These are phyloP conservation scores for Olyra latifolia DNA, from an alignment of 176 grass and related monocot species.

Conservation along the genomic window DNA sequence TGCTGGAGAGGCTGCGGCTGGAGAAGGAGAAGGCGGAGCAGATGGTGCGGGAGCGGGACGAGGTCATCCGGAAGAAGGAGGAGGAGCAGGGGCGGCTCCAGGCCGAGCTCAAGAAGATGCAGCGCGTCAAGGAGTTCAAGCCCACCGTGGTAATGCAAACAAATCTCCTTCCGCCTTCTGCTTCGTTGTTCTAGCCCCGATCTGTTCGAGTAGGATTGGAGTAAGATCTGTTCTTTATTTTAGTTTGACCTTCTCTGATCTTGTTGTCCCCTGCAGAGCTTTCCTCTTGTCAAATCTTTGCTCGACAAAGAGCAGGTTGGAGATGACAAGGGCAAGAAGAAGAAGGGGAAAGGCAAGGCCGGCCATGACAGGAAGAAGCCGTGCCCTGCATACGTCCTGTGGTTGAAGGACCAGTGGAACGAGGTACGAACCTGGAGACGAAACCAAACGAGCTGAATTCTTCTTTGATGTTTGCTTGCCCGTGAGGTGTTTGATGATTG, in stretches of 20 bases:
- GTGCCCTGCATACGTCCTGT: conserved; percentile 62
- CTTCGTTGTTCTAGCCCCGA: not conserved
- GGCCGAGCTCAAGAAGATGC: conserved; percentile 74
- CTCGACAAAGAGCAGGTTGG: conserved; percentile 57
- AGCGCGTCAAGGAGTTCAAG: conserved; percentile 88
- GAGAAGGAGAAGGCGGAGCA: conserved; percentile 82
- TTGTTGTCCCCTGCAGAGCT: conserved; percentile 37
- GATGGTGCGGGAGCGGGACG: conserved; percentile 67
- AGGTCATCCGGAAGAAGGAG: conserved; percentile 70
- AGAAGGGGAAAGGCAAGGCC: conserved; percentile 55
- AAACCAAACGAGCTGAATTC: not conserved
- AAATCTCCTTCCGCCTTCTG: not conserved
- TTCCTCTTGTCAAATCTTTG: conserved; percentile 62
- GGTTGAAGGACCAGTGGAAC: conserved; percentile 86
- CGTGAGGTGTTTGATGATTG: conserved; percentile 32
- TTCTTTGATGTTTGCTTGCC: not conserved
- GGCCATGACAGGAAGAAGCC: conserved; percentile 62
- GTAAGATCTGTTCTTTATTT: not conserved
- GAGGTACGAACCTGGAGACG: conserved; percentile 32
- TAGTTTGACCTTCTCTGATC: not conserved
- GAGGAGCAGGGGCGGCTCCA: conserved; percentile 63
- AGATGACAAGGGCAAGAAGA: conserved; percentile 56
- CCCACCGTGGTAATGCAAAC: conserved; percentile 71
- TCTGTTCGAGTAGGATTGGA: not conserved
- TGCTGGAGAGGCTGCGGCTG: conserved; percentile 67